Evolutionary conservation across 2,329 filamentous ascomycete genomes (phyloP).

Genomic region (Cyphellophora europaea): DNA sequence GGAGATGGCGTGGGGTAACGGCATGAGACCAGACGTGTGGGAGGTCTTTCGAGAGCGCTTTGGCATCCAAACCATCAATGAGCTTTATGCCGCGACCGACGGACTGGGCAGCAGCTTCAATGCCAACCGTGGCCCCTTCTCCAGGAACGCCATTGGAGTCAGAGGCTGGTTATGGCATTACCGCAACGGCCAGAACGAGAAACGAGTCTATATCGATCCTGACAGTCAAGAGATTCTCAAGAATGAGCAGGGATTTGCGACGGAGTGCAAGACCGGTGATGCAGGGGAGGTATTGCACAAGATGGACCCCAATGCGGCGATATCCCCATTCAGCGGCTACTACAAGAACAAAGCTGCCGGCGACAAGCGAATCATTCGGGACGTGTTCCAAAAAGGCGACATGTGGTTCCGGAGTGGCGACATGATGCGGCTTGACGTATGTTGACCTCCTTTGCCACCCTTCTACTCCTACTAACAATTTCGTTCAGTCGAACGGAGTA

Average conservation of each 20-base stretch:
- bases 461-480: slow-evolving; percentile 35
- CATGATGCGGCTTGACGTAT: slow-evolving; percentile 56
- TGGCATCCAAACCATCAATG: slow-evolving; percentile 45
- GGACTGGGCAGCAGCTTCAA: slow-evolving; percentile 57
- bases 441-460: not conserved
- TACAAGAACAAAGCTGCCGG: slow-evolving; percentile 65
- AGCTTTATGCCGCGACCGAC: slow-evolving; percentile 74
- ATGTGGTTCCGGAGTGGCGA: slow-evolving; percentile 79
- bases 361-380: slow-evolving; percentile 60
- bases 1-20: slow-evolving; percentile 37
- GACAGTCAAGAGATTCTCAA: slow-evolving; percentile 58
- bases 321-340: slow-evolving; percentile 68
- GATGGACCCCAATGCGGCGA: slow-evolving; percentile 30
- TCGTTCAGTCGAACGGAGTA: slow-evolving; percentile 49
- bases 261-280: slow-evolving; percentile 51
- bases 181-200: slow-evolving; percentile 42
- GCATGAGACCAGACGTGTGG: slow-evolving; percentile 40
- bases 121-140: slow-evolving; percentile 51
- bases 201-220: slow-evolving; percentile 60
- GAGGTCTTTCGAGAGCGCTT: slow-evolving; percentile 32
- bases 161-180: slow-evolving; percentile 55
- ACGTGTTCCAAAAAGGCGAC: slow-evolving; percentile 68
- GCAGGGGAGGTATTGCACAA: slow-evolving; percentile 69
- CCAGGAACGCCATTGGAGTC: slow-evolving; percentile 57
- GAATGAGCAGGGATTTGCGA: slow-evolving; percentile 59